Evolutionary conservation across 2,329 filamentous ascomycete species (phyloP).

Genomic region (Blastomyces silverae): DNA sequence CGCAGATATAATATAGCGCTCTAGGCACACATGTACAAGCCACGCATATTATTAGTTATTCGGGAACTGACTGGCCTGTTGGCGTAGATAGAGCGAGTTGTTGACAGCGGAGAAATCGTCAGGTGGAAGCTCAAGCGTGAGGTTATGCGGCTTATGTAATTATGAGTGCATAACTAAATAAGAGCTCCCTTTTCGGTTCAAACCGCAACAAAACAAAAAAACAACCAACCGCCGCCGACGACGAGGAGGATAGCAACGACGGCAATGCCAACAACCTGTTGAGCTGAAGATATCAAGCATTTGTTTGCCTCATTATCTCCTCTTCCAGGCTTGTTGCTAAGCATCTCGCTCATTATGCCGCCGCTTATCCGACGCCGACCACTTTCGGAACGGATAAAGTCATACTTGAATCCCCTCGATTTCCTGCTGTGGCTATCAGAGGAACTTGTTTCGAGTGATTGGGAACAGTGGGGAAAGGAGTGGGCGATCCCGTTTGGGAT

Average conservation of each 20-base stretch:
- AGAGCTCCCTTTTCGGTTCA: neutral
- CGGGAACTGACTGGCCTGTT: neutral
- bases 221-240: no score
- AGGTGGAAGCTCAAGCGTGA: no score
- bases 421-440: conserved; percentile 86
- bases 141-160: conserved; percentile 9
- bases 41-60: neutral
- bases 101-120: no score
- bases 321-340: neutral
- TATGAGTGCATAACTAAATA: conserved; percentile 1
- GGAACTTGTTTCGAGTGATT: conserved; percentile 84
- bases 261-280: conserved; percentile 1
- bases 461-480: conserved; percentile 68
- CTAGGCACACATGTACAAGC: neutral
- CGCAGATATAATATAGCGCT: neutral
- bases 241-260: neutral
- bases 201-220: conserved; percentile 5
- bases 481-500: conserved; percentile 71
- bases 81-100: no score
- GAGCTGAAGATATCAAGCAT: neutral
- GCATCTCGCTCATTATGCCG: conserved; percentile 53
- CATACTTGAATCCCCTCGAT: conserved; percentile 79
- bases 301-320: neutral
- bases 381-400: conserved; percentile 70
- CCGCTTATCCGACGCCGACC: conserved; percentile 75